phyloP scores from a whole-genome alignment of 768 basidiomycete genomes.

The Lactarius psammicola region DNA sequence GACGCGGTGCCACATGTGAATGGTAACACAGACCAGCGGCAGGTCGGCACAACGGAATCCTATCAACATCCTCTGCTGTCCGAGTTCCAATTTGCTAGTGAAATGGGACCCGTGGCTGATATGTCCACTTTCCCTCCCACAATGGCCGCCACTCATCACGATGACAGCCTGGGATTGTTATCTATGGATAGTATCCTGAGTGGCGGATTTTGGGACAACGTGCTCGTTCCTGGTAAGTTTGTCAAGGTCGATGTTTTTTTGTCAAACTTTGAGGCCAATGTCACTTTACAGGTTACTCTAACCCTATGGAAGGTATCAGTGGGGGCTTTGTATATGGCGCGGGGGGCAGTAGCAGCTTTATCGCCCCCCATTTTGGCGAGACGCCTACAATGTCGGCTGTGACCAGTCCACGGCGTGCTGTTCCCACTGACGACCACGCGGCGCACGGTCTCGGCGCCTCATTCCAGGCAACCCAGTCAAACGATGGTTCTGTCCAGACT shows the following conservation, averaged over 20 bases:
- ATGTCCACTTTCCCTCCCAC: slow-evolving; percentile 87
- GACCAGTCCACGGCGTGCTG: slow-evolving; percentile 40
- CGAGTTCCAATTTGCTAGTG: slow-evolving; percentile 71
- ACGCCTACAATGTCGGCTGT: slow-evolving; percentile 61
- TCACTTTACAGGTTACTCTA: slow-evolving; percentile 60
- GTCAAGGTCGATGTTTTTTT: slow-evolving; percentile 5
- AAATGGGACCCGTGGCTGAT: slow-evolving; percentile 83
- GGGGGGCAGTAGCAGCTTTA: slow-evolving; percentile 79
- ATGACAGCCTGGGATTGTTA: slow-evolving; percentile 47
- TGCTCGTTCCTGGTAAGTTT: slow-evolving; percentile 76
- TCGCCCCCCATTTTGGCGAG: slow-evolving; percentile 65
- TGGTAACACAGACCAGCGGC: slow-evolving; percentile 19
- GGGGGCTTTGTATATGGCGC: slow-evolving; percentile 86
- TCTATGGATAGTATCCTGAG: slow-evolving; percentile 84
- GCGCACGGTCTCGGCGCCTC: slow-evolving; percentile 31
- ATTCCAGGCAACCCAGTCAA: slow-evolving; percentile 12
- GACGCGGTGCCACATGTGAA: slow-evolving; percentile 12
- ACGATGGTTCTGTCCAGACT: slow-evolving; percentile 13
- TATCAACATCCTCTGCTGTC: slow-evolving; percentile 36
- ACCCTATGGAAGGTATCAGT: slow-evolving; percentile 76
- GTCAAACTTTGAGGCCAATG: slow-evolving; percentile 17
- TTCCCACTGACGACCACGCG: slow-evolving; percentile 29
- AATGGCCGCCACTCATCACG: slow-evolving; percentile 57
- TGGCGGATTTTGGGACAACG: slow-evolving; percentile 82
- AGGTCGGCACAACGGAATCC: slow-evolving; percentile 13